Evolutionary conservation across 225 moss, liverwort and hornwort genomes (phyloP), one percentile per base, ranked within the genome.

Genomic region (Sphagnum contortum): DNA sequence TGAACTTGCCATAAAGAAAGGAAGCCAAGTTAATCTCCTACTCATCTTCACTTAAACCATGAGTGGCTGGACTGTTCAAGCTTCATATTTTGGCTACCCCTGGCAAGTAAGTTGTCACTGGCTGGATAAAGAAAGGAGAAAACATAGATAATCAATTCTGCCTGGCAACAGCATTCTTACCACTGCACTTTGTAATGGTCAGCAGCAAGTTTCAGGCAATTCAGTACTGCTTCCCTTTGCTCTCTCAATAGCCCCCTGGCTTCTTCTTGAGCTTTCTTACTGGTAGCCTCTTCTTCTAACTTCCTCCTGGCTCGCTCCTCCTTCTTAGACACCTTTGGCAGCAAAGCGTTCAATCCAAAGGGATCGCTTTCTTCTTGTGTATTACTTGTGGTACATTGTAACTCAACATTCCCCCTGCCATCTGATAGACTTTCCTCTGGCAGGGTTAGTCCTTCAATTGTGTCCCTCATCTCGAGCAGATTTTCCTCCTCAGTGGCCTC

Each of bases 301-400:
- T 87, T 96, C 78, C 87, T 90, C 60, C 83, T 90, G 63, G 80
- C 75, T 49, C 80, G 85, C 79, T 96, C 96, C 61, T 90, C 96
- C 69, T 87, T 96, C 75, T 87, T 96, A 44, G 96, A 88, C 53
- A 83, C 76, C 80, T 81, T 89, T 63, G 96, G 92, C 68, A 96
- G 75, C 73, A 96, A 89, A 65, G 96, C 92, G 81, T 88, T 96
- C 73, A 96, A 78, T 11, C 96, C 96, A 80, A 96, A 96, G 11
- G 96, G 96, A 70, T 96, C 96, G 82, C 83, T 92, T 71, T 92
- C 96, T 70, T 74, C 79, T 62, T 57, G 79, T 70, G 68, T 48
- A 50, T 29, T 50, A 63, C 9, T 73, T 64, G 52, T 70, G 57
- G 64, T 60, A 66, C 5, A 4, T 64, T 50, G 47, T 47, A 58